phyloP scores from a whole-genome alignment of 306 rosid genomes.

The Vicia villosa region DNA sequence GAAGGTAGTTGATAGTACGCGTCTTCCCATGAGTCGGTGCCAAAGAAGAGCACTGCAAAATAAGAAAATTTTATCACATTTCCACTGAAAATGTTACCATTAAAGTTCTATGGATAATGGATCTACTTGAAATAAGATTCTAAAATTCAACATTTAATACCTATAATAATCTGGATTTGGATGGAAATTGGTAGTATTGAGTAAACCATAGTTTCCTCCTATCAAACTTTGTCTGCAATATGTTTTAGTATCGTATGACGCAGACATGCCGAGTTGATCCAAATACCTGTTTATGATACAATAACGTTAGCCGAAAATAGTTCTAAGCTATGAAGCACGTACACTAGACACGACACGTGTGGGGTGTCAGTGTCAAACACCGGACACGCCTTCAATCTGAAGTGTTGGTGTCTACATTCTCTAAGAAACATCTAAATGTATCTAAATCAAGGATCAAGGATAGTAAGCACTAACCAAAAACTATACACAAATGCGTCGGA shows the following conservation, averaged over 20 bases:
- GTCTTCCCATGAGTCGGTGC: slow-evolving; percentile 88
- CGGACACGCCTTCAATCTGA: neutral
- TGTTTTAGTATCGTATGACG: slow-evolving; percentile 73
- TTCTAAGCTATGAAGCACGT: neutral
- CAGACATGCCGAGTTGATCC: slow-evolving; percentile 93
- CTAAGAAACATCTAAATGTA: neutral
- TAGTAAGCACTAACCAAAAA: slow-evolving; percentile 68
- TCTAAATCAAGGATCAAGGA: neutral
- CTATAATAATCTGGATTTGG: slow-evolving; percentile 88
- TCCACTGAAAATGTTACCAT: slow-evolving; percentile 1
- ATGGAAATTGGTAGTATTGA: slow-evolving; percentile 58
- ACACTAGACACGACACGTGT: neutral
- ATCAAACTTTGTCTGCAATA: slow-evolving; percentile 92
- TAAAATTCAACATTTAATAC: slow-evolving; percentile 31
- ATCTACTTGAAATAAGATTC: slow-evolving; percentile 1
- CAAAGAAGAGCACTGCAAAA: slow-evolving; percentile 84
- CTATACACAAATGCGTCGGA: slow-evolving; percentile 80
- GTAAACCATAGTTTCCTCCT: slow-evolving; percentile 93
- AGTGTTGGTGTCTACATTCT: neutral
- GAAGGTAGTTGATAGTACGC: slow-evolving; percentile 66
- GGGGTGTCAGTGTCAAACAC: neutral
- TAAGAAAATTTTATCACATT: slow-evolving; percentile 4
- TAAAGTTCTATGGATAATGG: slow-evolving; percentile 20
- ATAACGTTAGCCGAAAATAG: slow-evolving; percentile 4
- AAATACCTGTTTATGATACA: slow-evolving; percentile 62